A percentile compares a stretch with the other conserved stretches of the same genome.
Conservation (phyloP, 23 red algal species). For the Pyropia haitanensis region DNA sequence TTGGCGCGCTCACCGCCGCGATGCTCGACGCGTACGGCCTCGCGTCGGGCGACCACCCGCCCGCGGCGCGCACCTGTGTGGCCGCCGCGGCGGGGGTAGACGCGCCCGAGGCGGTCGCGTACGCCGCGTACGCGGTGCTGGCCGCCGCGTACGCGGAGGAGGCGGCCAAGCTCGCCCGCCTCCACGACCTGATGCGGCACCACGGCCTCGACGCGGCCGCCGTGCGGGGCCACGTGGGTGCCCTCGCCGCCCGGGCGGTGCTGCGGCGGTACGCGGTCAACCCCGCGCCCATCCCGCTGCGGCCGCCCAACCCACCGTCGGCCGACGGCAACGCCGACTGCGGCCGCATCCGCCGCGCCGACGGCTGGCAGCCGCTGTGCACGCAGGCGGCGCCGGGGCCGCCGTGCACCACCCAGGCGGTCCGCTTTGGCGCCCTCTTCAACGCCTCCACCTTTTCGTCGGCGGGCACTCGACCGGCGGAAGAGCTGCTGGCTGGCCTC, state of each 20-base stretch:
- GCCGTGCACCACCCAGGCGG: slow-evolving; percentile 11
- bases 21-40: slow-evolving; percentile 14
- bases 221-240: slow-evolving; percentile 8
- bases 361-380: slow-evolving; percentile 25
- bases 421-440: slow-evolving; percentile 10
- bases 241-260: slow-evolving; percentile 6
- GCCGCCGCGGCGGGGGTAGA: neutral
- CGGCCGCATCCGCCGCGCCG: slow-evolving; percentile 1
- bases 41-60: neutral
- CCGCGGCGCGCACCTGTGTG: neutral
- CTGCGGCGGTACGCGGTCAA: slow-evolving; percentile 4
- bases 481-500: neutral
- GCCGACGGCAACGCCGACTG: slow-evolving; percentile 11
- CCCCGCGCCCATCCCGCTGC: neutral
- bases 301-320: slow-evolving; percentile 22
- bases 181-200: slow-evolving; percentile 7
- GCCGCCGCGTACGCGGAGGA: slow-evolving; percentile 8
- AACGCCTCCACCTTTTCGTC: slow-evolving; percentile 11
- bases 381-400: slow-evolving; percentile 8
- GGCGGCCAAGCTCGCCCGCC: slow-evolving; percentile 9
- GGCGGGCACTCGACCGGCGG: neutral
- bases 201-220: slow-evolving; percentile 14
- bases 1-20: too few relatives aligned
- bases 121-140: slow-evolving; percentile 19
- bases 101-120: slow-evolving; percentile 2